Evolutionary conservation across 2,329 filamentous ascomycete genomes (phyloP), one percentile per base, ranked within the genome.

Genomic region (Ophiocordyceps unilateralis): DNA sequence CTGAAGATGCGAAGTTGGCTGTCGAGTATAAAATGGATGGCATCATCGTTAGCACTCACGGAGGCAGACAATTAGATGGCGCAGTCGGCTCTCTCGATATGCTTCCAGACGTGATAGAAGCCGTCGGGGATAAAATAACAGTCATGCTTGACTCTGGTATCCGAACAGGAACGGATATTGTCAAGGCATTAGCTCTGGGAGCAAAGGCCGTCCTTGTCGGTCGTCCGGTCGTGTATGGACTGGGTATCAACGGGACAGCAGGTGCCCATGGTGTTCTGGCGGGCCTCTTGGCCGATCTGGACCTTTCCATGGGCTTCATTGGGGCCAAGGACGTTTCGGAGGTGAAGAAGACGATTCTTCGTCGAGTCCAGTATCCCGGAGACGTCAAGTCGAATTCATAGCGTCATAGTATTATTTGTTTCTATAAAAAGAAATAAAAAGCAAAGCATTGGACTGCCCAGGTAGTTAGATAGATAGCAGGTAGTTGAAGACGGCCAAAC

Each of bases 211-310:
- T 66, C 5, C 55, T 66, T 11, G 49, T 74, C 1, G 70, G 68
- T 6, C 52, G 70, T 1, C 62, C 66, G 0, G 51, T 56, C 15
- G 52, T 58, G 3, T 63, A 59, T 42, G 60, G 59, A 1, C 47
- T 63, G n/a, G 64, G 55, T 1, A 55, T 56, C 8, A 53, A 55
- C 0, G 59, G 60, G 11, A 55, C 55, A 1, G 55, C 60, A n/a
- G 63, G 82, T n/a, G 79, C 83, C 58, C 22, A 76, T 71, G 52
- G 57, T 67, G 66, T 65, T 19, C 44, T 73, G 41, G 62, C 58
- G 37, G 60, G 71, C 3, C 41, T 64, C 21, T 44, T 62, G 30
- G 61, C 61, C 1, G 61, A 64, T 41, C 48, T 60, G 14, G 74
- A 77, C 53, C 65, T 72, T 43, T 70, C 63, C 9, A 70, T 78